Evolutionary conservation across 148 eudicot genomes (phyloP), one percentile per base, ranked within the genome.

Genomic region (Dysphania ambrosioides): DNA sequence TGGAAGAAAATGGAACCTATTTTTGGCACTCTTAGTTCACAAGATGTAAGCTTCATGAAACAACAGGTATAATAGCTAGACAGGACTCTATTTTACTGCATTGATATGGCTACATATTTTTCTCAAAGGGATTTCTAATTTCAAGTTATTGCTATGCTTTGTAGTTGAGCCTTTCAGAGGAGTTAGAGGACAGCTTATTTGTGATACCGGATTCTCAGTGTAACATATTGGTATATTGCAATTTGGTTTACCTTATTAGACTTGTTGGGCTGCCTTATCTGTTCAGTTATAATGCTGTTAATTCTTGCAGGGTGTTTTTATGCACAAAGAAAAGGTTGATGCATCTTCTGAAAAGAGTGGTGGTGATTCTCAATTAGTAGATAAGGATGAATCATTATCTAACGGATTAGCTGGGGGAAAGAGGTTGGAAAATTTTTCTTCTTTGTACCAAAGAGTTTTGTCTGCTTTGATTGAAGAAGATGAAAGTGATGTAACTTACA

Each of bases 1-100:
- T 87, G 90, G 90, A 87, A 84, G 83, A 87, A 87, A 81, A 51
- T 87, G 79, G 90, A 87, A 75, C 85, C 84, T 16, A 63, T 87
- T 41, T 87, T 87, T 78, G 75, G 86, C 29, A 41, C 87, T 78
- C 81, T 82, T 59, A 77, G 79, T 42, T 68, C 75, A 34, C 78
- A 76, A 26, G 87, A 87, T 63, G 40, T 74, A n/a, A 72, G 66
- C 47, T 81, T 70, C 66, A 65, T 85, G 75, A 82, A 81, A 72
- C 79, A 85, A 51, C 86, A 87, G 86, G 90, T 84, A 82, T 27
- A 35, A 16, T 1, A 68, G 34, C 60, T 61, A 6, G 44, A 74
- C n/a, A n/a, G n/a, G 1, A 3, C 11, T 30, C 9, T 19, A 1
- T 24, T 56, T 19, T 38, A 44, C 10, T 13, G 2, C 29, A 23